Evolutionary conservation across 257 asterid species (phyloP).

Genomic region (Cordia subcordata): DNA sequence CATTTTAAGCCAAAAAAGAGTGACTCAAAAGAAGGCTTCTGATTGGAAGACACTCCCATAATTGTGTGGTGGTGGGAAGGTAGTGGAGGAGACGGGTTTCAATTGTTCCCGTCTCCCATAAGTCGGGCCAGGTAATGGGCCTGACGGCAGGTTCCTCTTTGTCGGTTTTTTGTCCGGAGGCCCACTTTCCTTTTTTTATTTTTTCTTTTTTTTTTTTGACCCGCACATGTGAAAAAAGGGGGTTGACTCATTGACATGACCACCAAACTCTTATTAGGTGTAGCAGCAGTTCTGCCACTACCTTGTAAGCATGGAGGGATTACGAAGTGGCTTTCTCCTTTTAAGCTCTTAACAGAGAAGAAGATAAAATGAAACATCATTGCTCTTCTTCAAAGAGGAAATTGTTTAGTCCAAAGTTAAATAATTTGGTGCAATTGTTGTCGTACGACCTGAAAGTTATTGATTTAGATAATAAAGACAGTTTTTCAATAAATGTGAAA

Average conservation of each 20-base stretch:
- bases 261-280: slow-evolving; percentile 12
- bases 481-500: too few species aligned
- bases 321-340: not conserved
- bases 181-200: too few species aligned
- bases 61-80: not conserved
- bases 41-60: too few species aligned
- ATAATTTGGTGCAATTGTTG: too few species aligned
- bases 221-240: slow-evolving; percentile 24
- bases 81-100: too few species aligned
- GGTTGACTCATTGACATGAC: slow-evolving; percentile 22
- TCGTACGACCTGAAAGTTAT: too few species aligned
- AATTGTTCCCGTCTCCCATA: too few species aligned
- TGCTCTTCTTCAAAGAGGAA: not conserved
- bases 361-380: not conserved
- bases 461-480: too few species aligned
- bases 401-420: too few species aligned
- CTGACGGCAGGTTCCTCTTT: slow-evolving; percentile 19
- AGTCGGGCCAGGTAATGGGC: slow-evolving; percentile 26
- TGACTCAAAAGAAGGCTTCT: not conserved
- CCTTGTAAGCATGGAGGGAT: not conserved
- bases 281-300: slow-evolving; percentile 3
- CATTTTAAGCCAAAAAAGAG: too few species aligned
- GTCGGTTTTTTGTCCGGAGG: slow-evolving; percentile 51
- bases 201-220: slow-evolving; percentile 35
- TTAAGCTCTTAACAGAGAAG: slow-evolving; percentile 2